A percentile compares a stretch with the other conserved stretches of the same genome.
Evolutionary conservation across 108 stramenopile genomes (phyloP).

Genomic region (Fragilaria crotonensis): DNA sequence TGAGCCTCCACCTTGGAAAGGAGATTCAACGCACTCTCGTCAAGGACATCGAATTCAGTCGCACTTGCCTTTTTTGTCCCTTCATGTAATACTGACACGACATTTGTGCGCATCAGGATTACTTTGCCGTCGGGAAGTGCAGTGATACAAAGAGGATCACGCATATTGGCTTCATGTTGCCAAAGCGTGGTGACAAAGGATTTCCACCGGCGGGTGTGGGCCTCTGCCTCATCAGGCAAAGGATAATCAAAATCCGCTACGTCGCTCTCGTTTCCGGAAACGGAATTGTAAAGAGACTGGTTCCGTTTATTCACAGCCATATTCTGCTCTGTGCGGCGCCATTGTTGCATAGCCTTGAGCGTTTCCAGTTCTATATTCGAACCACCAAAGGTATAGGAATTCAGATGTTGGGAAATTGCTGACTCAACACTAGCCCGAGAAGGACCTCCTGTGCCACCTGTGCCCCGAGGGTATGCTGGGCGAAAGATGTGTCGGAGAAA

Average conservation of each 20-base stretch:
- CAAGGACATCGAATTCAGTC: background rate
- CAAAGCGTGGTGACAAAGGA: slow-evolving; percentile 25
- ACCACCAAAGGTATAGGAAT: slow-evolving; percentile 1
- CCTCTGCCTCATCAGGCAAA: background rate
- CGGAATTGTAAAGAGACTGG: background rate
- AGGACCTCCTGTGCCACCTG: slow-evolving; percentile 13
- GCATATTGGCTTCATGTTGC: slow-evolving; percentile 31
- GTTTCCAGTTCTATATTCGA: slow-evolving; percentile 37
- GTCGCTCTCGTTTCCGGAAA: background rate
- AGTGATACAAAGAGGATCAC: slow-evolving; percentile 12
- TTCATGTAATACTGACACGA: slow-evolving; percentile 6
- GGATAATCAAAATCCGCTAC: background rate
- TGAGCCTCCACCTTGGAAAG: background rate
- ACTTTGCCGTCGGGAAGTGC: slow-evolving; percentile 7
- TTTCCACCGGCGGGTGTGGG: slow-evolving; percentile 34
- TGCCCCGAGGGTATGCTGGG: slow-evolving; percentile 32
- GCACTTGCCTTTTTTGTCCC: background rate
- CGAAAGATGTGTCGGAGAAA: slow-evolving; percentile 38
- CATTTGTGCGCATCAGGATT: slow-evolving; percentile 25
- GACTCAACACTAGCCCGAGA: background rate
- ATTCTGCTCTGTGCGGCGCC: slow-evolving; percentile 22
- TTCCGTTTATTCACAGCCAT: background rate
- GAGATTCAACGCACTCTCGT: background rate
- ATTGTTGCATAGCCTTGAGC: slow-evolving; percentile 33
- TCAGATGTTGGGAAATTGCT: background rate